Evolutionary conservation across 768 basidiomycete genomes (phyloP).

Genomic region (Polyporus arcularius): DNA sequence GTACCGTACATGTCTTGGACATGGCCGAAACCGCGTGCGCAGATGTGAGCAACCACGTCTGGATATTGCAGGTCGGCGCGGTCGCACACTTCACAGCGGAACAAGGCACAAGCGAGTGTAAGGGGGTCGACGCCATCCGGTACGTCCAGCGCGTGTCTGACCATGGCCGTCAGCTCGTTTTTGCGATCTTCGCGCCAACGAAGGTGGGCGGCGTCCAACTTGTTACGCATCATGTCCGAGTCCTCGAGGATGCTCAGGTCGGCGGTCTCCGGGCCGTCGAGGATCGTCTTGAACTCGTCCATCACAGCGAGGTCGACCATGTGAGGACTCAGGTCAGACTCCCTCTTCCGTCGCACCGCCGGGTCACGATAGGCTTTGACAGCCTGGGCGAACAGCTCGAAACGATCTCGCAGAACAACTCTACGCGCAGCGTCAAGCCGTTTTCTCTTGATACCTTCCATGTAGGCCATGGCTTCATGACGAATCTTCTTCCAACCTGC

Average conservation of each 20-base stretch:
- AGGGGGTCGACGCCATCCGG: not conserved
- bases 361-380: not conserved
- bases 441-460: not conserved
- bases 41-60: not conserved
- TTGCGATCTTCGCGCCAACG: slow-evolving; percentile 3
- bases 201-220: not conserved
- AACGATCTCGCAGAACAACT: not conserved
- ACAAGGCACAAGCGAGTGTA: slow-evolving; percentile 1
- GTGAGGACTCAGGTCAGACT: not conserved
- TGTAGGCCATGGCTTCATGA: not conserved
- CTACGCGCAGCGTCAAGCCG: not conserved
- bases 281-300: slow-evolving; percentile 1
- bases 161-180: not conserved
- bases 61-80: not conserved
- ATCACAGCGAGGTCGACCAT: not conserved
- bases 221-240: not conserved
- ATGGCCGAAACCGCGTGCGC: not conserved
- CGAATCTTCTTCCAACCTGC: not conserved
- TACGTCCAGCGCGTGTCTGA: not conserved
- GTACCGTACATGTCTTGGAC: too few species aligned
- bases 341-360: not conserved
- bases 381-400: not conserved
- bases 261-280: not conserved
- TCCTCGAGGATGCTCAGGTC: not conserved
- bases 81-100: not conserved